Percentiles rank a stretch among this genome's conserved stretches.
phyloP scores from a whole-genome alignment of 495 filamentous ascomycete species.

The Daldinia loculata region DNA sequence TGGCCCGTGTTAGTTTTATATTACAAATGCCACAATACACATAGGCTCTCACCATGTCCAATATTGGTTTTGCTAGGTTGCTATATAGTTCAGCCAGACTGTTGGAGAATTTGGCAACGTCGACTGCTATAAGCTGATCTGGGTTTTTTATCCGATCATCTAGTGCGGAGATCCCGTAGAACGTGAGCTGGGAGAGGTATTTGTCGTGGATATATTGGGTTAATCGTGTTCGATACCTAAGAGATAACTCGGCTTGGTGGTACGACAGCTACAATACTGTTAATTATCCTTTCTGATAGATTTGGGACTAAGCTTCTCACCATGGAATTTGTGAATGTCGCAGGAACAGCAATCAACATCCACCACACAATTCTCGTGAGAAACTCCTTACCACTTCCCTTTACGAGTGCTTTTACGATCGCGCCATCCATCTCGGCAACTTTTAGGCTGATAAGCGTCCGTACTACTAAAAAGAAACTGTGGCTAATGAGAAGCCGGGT shows the following conservation, averaged over 20 bases:
- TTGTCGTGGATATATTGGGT: constrained; percentile 92
- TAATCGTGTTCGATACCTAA: constrained; percentile 90
- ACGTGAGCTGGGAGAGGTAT: constrained; percentile 95
- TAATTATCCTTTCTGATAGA: neutral
- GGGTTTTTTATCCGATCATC: constrained; percentile 99
- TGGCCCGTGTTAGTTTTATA: constrained; percentile 39
- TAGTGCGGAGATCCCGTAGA: constrained; percentile 93
- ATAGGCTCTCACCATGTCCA: constrained; percentile 76
- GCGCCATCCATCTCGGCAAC: constrained; percentile 95
- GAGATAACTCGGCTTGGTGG: constrained; percentile 92
- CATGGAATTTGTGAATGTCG: constrained; percentile 99
- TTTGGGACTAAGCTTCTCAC: constrained; percentile 56
- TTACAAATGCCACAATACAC: neutral
- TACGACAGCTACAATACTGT: constrained; percentile 76
- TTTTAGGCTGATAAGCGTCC: constrained; percentile 92
- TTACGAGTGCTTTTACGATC: constrained; percentile 88
- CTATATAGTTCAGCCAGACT: constrained; percentile 94
- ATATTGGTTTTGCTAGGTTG: constrained; percentile 92
- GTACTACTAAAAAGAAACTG: constrained; percentile 78
- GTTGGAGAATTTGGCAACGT: constrained; percentile 95
- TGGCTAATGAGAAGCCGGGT: constrained; percentile 85
- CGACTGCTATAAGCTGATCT: constrained; percentile 95
- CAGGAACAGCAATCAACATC: constrained; percentile 98
- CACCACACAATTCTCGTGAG: constrained; percentile 91
- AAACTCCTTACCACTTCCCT: constrained; percentile 91